Base-by-base conservation (phyloP, 1,139 yeast genomes). In the Lodderomyces margitis region DNA sequence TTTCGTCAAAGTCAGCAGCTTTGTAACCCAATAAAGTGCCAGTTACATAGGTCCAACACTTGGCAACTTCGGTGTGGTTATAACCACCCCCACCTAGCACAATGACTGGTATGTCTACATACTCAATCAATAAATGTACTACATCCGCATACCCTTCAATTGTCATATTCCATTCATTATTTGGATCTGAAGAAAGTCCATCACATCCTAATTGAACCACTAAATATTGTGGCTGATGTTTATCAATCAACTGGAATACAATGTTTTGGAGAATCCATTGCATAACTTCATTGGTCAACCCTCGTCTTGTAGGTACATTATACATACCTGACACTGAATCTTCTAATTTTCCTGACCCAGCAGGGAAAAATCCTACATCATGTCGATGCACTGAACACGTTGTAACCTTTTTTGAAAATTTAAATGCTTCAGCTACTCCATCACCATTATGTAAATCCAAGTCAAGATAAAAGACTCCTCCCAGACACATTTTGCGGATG, bases 71-170 rank as follows among this genome's bases (percentile, higher is more conserved):
- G 1, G 70, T 57, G 45, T 74, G 78, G 48, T 83, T 79, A 54
- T 85, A 85, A 0, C 95, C 94, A 1, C 94, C 94, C 1, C 95
- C 94, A 0, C 94, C 92, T 1, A 85, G 64, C 6, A 85, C 48
- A 41, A 85, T 52, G 0, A 59, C 48, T 45, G 80, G 61, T 50
- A 70, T 36, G 35, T 52, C 54, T 51, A 67, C 40, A 3, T 36
- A 21, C 1, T 56, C 49, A 2, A 80, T 41, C 0, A 78, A 40
- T 4, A 50, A 38, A 9, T 58, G 41, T 1, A 84, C 59, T 2
- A 59, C 64, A 1, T 51, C 34, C 0, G 75, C 70, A 23, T 73
- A 66, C 0, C 85, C 87, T 34, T 60, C 56, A 5, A 80, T 70
- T 0, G 84, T 71, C 43, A 86, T 57, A 56, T 83, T 84, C 94